Conservation (phyloP, 2,329 filamentous ascomycete genomes). For the Phialophora chinensis region DNA sequence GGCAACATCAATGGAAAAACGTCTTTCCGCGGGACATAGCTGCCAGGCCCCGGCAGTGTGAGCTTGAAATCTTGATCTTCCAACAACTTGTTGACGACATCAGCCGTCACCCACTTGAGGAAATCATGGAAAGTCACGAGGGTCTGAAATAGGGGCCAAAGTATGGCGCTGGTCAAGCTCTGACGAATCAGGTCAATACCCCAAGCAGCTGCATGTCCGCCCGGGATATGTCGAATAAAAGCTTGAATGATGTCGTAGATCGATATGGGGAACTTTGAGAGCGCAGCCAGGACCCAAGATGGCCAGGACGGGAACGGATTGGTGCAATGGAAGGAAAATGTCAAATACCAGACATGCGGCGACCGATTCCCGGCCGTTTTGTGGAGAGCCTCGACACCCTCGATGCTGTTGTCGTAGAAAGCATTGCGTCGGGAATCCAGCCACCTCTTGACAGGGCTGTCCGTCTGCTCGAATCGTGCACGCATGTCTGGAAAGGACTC, state of each 20-base stretch:
- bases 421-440: background rate
- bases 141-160: background rate
- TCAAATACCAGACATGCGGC: background rate
- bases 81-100: background rate
- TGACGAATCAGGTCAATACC: background rate
- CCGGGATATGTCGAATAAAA: background rate
- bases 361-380: background rate
- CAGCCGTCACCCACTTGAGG: background rate
- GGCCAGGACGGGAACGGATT: background rate
- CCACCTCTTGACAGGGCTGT: background rate
- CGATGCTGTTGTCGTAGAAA: conserved; percentile 1
- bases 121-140: background rate
- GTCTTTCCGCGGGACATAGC: background rate
- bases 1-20: background rate
- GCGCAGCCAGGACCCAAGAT: background rate
- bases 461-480: background rate
- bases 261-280: background rate
- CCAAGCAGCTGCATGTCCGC: background rate
- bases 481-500: background rate
- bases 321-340: background rate
- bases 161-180: background rate
- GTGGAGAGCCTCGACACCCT: background rate
- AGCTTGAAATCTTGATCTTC: background rate
- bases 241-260: background rate
- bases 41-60: background rate